A percentile compares a stretch with the other conserved stretches of the same genome.
Evolutionary conservation across 2,329 filamentous ascomycete genomes (phyloP).

Genomic region (Neonectria punicea): DNA sequence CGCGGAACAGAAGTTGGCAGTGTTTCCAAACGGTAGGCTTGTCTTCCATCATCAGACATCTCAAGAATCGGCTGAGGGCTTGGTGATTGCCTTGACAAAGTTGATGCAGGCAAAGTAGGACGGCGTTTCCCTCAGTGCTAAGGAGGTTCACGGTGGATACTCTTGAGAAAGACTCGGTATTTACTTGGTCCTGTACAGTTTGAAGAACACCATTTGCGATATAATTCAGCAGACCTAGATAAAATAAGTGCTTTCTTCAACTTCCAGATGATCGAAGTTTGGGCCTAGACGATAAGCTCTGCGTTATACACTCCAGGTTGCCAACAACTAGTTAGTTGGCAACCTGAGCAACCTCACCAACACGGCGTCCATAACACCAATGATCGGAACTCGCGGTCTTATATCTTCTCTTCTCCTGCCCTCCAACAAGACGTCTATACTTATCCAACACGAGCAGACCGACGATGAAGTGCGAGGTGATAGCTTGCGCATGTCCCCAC

Average conservation of each 20-base stretch:
- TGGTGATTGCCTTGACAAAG: constrained; percentile 10
- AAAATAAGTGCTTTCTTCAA: not conserved
- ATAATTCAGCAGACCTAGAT: not conserved
- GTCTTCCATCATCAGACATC: constrained; percentile 26
- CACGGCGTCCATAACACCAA: not conserved
- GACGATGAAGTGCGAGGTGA: constrained; percentile 5
- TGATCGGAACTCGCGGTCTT: not conserved
- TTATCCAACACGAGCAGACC: not conserved
- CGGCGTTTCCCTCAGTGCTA: constrained; percentile 6
- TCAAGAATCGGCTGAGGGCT: constrained; percentile 6
- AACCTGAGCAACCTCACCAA: not conserved
- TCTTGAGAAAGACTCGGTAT: not conserved
- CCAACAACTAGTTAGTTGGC: not conserved
- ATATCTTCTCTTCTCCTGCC: not conserved
- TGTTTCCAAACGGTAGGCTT: constrained; percentile 21
- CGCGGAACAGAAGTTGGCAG: constrained; percentile 15
- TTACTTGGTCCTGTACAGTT: not conserved
- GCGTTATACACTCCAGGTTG: not conserved
- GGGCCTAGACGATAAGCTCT: no score
- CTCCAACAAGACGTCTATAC: not conserved
- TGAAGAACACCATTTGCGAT: not conserved
- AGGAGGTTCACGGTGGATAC: constrained; percentile 20
- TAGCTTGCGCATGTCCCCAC: constrained; percentile 8
- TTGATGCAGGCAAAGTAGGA: constrained; percentile 21
- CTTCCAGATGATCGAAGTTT: not conserved